These are phyloP conservation scores for Aspergillus phoenicis DNA, from an alignment of 2,329 filamentous ascomycete species.

Conservation along the genomic window DNA sequence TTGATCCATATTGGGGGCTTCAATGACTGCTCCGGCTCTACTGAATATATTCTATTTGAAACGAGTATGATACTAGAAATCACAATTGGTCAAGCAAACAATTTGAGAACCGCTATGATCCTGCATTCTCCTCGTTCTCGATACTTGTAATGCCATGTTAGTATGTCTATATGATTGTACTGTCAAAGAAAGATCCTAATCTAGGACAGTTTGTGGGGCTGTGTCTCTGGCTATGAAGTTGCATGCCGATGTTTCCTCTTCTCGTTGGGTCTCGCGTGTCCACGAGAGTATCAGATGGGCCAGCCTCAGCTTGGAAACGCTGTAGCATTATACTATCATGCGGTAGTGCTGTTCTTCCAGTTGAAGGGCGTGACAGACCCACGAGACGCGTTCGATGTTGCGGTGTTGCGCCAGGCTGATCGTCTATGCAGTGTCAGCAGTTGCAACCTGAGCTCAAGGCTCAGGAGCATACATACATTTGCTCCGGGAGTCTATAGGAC, in stretches of 20 bases:
- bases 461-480: constrained; percentile 24
- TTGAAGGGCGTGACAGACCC: constrained; percentile 17
- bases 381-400: constrained; percentile 32
- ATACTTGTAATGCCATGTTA: background rate
- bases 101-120: too few species aligned
- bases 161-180: background rate
- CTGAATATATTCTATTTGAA: too few species aligned
- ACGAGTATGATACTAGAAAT: too few species aligned
- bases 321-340: constrained; percentile 11
- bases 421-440: background rate
- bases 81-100: too few species aligned
- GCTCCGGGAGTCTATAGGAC: constrained; percentile 23
- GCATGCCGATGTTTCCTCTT: background rate
- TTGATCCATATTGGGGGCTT: too few species aligned
- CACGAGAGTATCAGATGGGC: background rate
- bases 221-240: background rate
- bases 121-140: too few species aligned
- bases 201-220: background rate
- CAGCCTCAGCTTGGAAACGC: background rate
- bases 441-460: background rate
- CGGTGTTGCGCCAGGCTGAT: constrained; percentile 10
- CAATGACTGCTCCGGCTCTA: too few species aligned
- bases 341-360: constrained; percentile 23
- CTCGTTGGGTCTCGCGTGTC: background rate
- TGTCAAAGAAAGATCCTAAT: background rate